These are phyloP conservation scores for Begonia loranthoides DNA, from an alignment of 306 rosid genomes.

Conservation along the genomic window DNA sequence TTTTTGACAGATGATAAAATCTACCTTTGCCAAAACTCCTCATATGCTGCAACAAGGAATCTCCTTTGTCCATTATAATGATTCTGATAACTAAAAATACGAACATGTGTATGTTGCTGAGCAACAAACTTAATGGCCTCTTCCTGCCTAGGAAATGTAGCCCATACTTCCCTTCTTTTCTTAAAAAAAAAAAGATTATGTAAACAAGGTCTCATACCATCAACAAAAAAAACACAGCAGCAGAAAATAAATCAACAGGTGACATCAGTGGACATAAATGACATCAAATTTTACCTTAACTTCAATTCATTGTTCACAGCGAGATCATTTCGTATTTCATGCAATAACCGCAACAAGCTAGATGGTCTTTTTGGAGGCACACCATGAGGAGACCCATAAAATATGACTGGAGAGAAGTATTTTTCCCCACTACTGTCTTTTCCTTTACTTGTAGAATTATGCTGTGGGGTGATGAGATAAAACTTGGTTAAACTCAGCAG, in stretches of 20 bases:
- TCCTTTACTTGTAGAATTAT: slow-evolving; percentile 26
- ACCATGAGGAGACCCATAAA: slow-evolving; percentile 79
- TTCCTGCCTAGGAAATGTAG: slow-evolving; percentile 87
- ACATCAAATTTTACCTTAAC: slow-evolving; percentile 34
- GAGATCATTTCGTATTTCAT: slow-evolving; percentile 61
- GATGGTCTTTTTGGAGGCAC: slow-evolving; percentile 73
- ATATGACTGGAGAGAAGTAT: slow-evolving; percentile 66
- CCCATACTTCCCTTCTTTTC: slow-evolving; percentile 65
- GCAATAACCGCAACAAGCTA: slow-evolving; percentile 47
- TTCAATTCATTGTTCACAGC: slow-evolving; percentile 26
- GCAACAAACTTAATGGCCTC: slow-evolving; percentile 72
- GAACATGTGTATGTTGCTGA: slow-evolving; percentile 31
- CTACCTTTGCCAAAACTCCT: slow-evolving; percentile 77
- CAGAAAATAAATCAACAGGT: background rate
- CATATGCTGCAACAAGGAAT: slow-evolving; percentile 63
- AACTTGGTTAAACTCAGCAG: slow-evolving; percentile 6
- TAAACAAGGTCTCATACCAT: slow-evolving; percentile 2
- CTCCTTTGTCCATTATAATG: slow-evolving; percentile 81
- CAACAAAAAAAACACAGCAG: slow-evolving; percentile 3
- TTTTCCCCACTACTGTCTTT: slow-evolving; percentile 19
- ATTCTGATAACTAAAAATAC: slow-evolving; percentile 81
- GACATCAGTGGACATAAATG: slow-evolving; percentile 1
- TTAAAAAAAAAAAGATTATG: slow-evolving; percentile 8
- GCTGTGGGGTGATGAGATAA: slow-evolving; percentile 28
- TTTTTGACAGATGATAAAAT: background rate